A percentile compares a stretch with the other conserved stretches of the same genome.
These are phyloP conservation scores for Naganishia albida DNA, from an alignment of 1,284 basidiomycete species.

Conservation along the genomic window DNA sequence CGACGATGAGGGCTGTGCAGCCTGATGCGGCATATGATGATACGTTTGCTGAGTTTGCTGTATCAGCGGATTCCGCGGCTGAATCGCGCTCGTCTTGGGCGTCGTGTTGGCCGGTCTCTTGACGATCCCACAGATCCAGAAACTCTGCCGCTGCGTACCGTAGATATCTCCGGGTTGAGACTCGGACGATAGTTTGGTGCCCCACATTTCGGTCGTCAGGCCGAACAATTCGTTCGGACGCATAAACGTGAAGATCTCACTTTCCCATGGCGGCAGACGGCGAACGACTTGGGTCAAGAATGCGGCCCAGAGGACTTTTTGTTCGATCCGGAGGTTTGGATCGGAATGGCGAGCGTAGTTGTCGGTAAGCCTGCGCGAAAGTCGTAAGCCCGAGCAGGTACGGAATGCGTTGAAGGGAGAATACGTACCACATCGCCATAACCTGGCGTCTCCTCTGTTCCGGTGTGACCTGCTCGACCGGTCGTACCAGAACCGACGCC, in stretches of 20 bases:
- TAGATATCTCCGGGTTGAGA: background rate
- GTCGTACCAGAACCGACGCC: conserved; percentile 6
- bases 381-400: background rate
- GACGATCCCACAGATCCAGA: conserved; percentile 27
- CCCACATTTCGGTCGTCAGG: conserved; percentile 24
- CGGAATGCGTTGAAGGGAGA: too few species aligned
- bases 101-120: background rate
- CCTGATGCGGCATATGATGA: too few species aligned
- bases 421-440: conserved; percentile 10
- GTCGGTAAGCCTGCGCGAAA: conserved; percentile 5
- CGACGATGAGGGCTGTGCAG: conserved; percentile 1
- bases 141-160: conserved; percentile 3
- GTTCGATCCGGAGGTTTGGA: conserved; percentile 22
- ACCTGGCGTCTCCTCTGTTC: conserved; percentile 22
- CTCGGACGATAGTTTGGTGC: conserved; percentile 8
- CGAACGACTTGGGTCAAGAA: conserved; percentile 22
- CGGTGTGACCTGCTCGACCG: background rate
- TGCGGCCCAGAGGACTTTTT: conserved; percentile 17
- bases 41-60: conserved; percentile 5
- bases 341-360: conserved; percentile 23
- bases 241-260: conserved; percentile 24
- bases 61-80: conserved; percentile 20
- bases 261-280: conserved; percentile 15
- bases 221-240: conserved; percentile 21
- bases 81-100: conserved; percentile 11